Base-by-base conservation (phyloP, 2,329 filamentous ascomycete species). In the Aspergillus neotritici region DNA sequence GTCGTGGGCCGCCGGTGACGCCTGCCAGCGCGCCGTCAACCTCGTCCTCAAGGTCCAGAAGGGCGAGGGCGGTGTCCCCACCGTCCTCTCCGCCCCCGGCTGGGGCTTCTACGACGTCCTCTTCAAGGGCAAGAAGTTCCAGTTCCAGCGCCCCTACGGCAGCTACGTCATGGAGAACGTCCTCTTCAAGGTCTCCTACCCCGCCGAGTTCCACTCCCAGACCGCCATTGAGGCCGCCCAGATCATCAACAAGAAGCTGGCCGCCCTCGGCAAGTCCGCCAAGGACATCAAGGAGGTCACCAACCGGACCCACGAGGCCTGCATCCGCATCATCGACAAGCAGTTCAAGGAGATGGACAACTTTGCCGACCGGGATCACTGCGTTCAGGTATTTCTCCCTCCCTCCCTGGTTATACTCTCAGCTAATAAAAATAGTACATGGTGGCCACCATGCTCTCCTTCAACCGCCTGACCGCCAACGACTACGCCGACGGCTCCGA, bases 151-250 rank as follows among this genome's bases (percentile, higher is more conserved):
- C 51, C 82, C 84, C 46, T 98, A 98, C 65, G 91, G 90, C 65
- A 94, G 86, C 77, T 98, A 98, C 70, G 93, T 98, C 55, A 98
- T 98, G 93, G 93, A 98, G 82, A 98, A 97, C 64, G 89, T 98
- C 48, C 83, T 98, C 52, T 98, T 98, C 84, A 98, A 98, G 81
- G 93, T 98, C 48, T 98, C 93, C 35, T 97, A 96, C 69, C 91
- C 91, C 63, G 89, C 90, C 62, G 91, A 97, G 68, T 97, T 97
- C 78, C 91, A 97, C 79, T 96, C 91, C 14, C 93, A 98, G 74
- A 98, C 93, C 31, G 93, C 93, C 56, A 89, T 97, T 54, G 93
- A 98, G 73, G 89, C 88, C 36, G 90, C 91, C 1, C 82, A 94
- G 74, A 87, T 84, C 69, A 83, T 98, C 64, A 82, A 89, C 77